Conservation (phyloP, 257 asterid species). For the Scutellaria barbata region DNA sequence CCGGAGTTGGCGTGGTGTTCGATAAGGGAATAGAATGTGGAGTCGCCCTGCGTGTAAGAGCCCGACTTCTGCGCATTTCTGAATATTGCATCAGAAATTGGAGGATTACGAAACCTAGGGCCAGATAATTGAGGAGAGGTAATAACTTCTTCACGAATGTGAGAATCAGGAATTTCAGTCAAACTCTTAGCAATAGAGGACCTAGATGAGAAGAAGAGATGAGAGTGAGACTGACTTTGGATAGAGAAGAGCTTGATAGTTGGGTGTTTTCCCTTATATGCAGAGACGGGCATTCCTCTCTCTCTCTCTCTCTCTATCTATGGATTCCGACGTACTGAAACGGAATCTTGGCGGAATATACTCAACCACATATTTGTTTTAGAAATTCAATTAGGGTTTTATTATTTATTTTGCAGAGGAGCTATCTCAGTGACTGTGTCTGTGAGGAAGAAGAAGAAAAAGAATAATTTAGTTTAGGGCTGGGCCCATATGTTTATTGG, state of each 20-base stretch:
- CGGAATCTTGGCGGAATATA: conserved; percentile 10
- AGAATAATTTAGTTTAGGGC: conserved; percentile 10
- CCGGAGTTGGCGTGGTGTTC: conserved; percentile 65
- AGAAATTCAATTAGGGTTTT: conserved; percentile 14
- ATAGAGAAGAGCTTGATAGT: conserved; percentile 42
- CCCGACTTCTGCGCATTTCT: conserved; percentile 55
- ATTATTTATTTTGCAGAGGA: neutral
- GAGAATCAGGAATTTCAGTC: conserved; percentile 26
- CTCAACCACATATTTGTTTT: conserved; percentile 22
- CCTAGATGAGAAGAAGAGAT: conserved; percentile 45
- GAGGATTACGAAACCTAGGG: conserved; percentile 36
- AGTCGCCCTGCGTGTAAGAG: conserved; percentile 77
- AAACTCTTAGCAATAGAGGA: conserved; percentile 17
- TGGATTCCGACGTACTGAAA: neutral
- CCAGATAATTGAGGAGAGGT: conserved; percentile 18
- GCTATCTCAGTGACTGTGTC: no score
- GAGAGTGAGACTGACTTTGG: conserved; percentile 45
- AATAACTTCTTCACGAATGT: neutral
- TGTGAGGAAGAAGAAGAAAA: neutral
- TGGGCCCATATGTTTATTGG: neutral
- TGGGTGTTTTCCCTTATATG: conserved; percentile 41
- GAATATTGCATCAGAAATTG: conserved; percentile 64
- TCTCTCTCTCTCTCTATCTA: conserved; percentile 16
- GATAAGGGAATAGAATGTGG: conserved; percentile 79
- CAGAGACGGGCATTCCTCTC: conserved; percentile 54